A percentile compares a stretch with the other conserved stretches of the same genome.
Conservation (phyloP, 2,329 filamentous ascomycete species). For the Onygenales sp. region DNA sequence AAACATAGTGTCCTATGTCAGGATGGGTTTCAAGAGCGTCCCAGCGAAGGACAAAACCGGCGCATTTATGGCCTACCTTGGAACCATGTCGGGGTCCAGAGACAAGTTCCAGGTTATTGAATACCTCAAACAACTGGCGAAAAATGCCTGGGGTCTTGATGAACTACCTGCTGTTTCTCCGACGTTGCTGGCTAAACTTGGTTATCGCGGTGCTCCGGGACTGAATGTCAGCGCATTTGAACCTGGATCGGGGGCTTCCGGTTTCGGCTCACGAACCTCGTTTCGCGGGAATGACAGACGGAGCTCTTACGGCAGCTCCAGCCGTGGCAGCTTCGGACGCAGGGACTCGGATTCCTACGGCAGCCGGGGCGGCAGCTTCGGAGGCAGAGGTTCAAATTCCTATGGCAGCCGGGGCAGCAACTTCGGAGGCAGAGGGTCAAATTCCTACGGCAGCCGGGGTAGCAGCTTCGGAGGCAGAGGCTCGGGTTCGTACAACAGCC, state of each 20-base stretch:
- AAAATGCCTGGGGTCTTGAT: conserved; percentile 32
- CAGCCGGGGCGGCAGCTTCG: no score
- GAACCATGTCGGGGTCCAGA: not conserved
- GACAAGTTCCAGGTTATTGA: conserved; percentile 1
- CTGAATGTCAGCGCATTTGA: not conserved
- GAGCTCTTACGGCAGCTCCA: no score
- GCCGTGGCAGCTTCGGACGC: no score
- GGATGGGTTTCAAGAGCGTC: conserved; percentile 16
- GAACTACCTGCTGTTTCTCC: not conserved
- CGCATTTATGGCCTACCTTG: conserved; percentile 48
- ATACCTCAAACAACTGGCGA: conserved; percentile 19
- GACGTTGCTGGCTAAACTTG: not conserved
- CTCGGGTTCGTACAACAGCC: not conserved
- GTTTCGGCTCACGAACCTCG: no score
- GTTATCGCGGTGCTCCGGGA: not conserved
- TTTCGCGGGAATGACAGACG: no score
- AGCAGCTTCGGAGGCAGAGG: not conserved
- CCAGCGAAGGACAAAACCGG: conserved; percentile 32
- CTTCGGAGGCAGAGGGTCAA: not conserved
- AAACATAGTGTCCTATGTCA: conserved; percentile 24
- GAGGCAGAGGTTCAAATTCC: no score
- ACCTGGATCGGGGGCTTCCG: no score
- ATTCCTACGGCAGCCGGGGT: not conserved
- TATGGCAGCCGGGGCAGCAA: not conserved
- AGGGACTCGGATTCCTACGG: no score